Conservation (phyloP, 257 asterid species). For the Fraxinus pennsylvanica region DNA sequence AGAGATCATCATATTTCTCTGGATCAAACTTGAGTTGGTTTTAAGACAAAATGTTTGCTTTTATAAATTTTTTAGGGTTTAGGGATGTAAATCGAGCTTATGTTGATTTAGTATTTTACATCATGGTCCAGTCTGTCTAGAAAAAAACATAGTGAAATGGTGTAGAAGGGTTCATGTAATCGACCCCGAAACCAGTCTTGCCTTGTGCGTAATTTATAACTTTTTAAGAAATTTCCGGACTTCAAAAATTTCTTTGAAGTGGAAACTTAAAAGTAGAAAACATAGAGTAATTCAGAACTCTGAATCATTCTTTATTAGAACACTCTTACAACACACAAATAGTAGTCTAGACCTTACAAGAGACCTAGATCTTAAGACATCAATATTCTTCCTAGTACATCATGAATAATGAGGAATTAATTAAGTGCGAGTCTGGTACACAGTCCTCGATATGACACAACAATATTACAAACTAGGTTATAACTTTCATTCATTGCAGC, state of each 20-base stretch:
- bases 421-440: background rate
- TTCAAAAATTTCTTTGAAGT: too few relatives aligned
- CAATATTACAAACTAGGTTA: background rate
- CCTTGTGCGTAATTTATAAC: too few relatives aligned
- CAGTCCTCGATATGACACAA: background rate
- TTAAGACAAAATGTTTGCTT: background rate
- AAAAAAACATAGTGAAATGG: too few relatives aligned
- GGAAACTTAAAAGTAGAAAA: background rate
- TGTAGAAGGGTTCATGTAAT: background rate
- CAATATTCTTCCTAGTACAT: background rate
- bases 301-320: background rate
- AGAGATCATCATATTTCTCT: background rate
- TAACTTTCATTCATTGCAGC: constrained; percentile 61
- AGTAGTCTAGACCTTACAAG: background rate
- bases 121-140: too few relatives aligned
- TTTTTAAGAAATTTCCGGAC: too few relatives aligned
- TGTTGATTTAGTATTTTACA: background rate
- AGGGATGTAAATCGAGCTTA: background rate
- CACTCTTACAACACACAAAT: background rate
- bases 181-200: background rate
- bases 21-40: background rate
- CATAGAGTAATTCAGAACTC: background rate
- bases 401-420: background rate
- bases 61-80: background rate
- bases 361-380: background rate